Conservation (phyloP, 306 rosid genomes). For the Citrullus amarus region DNA sequence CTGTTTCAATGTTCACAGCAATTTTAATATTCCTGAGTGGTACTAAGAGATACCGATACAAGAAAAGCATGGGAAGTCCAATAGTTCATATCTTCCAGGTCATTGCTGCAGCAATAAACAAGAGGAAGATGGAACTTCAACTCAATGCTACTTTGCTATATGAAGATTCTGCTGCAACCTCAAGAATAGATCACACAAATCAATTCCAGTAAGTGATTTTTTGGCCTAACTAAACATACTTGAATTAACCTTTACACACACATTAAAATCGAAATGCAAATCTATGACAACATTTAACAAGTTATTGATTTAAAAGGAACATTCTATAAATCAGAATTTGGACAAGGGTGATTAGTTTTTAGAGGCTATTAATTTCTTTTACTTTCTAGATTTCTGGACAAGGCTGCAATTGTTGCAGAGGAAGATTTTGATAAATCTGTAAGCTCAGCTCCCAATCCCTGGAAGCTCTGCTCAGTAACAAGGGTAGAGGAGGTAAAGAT, state of each 20-base stretch:
- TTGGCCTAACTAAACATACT: neutral
- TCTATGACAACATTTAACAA: neutral
- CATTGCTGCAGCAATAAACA: slow-evolving; percentile 42
- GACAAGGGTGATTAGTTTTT: neutral
- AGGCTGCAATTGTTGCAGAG: slow-evolving; percentile 56
- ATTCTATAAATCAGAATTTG: neutral
- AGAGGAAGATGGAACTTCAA: slow-evolving; percentile 52
- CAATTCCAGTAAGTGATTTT: slow-evolving; percentile 44
- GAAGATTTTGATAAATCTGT: slow-evolving; percentile 38
- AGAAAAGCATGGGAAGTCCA: slow-evolving; percentile 75
- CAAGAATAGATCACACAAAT: slow-evolving; percentile 46
- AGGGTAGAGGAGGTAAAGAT: slow-evolving; percentile 89
- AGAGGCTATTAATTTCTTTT: neutral
- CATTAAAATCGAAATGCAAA: neutral
- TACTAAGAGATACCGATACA: slow-evolving; percentile 52
- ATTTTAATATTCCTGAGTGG: slow-evolving; percentile 46
- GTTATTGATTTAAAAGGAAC: neutral
- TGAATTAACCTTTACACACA: neutral
- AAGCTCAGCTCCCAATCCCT: slow-evolving; percentile 44
- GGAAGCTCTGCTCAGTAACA: slow-evolving; percentile 70
- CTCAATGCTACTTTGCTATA: slow-evolving; percentile 26
- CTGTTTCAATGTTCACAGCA: slow-evolving; percentile 45
- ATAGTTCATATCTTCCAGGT: slow-evolving; percentile 74
- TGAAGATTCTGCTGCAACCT: slow-evolving; percentile 55
- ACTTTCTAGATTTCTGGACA: slow-evolving; percentile 54